Conservation (phyloP, 2,329 filamentous ascomycete species). For the Penicillium corylophilum region DNA sequence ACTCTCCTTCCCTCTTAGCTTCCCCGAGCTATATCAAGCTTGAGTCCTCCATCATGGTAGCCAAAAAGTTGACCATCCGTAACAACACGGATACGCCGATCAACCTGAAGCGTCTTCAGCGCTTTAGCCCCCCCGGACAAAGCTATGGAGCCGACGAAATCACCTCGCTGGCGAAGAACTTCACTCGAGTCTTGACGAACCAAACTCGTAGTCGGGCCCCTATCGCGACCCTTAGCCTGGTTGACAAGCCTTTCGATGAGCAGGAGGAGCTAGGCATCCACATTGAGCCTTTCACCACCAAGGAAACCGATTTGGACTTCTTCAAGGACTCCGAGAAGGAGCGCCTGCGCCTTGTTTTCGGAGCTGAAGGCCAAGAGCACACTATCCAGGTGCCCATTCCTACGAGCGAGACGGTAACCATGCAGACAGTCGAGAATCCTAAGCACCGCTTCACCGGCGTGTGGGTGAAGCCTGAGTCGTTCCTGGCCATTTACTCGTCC, state of each 20-base stretch:
- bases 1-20: not conserved
- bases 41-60: constrained; percentile 33
- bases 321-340: constrained; percentile 60
- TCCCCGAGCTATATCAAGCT: not conserved
- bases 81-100: constrained; percentile 77
- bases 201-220: constrained; percentile 44
- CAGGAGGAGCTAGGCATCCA: constrained; percentile 62
- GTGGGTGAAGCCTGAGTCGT: constrained; percentile 57
- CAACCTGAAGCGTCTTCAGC: constrained; percentile 70
- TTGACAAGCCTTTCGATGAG: constrained; percentile 61
- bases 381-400: constrained; percentile 70
- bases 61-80: constrained; percentile 65
- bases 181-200: constrained; percentile 46
- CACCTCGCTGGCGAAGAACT: constrained; percentile 47
- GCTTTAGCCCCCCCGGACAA: constrained; percentile 60
- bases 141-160: constrained; percentile 29
- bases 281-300: constrained; percentile 67
- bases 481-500: constrained; percentile 67
- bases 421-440: constrained; percentile 55
- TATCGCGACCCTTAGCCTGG: constrained; percentile 46
- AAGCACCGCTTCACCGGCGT: constrained; percentile 63
- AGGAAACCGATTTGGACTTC: constrained; percentile 61
- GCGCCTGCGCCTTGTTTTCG: constrained; percentile 72
- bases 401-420: constrained; percentile 58
- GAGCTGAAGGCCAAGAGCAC: constrained; percentile 63